Conservation (phyloP, 2,329 filamentous ascomycete genomes). For the Aspergillus arachidicola region DNA sequence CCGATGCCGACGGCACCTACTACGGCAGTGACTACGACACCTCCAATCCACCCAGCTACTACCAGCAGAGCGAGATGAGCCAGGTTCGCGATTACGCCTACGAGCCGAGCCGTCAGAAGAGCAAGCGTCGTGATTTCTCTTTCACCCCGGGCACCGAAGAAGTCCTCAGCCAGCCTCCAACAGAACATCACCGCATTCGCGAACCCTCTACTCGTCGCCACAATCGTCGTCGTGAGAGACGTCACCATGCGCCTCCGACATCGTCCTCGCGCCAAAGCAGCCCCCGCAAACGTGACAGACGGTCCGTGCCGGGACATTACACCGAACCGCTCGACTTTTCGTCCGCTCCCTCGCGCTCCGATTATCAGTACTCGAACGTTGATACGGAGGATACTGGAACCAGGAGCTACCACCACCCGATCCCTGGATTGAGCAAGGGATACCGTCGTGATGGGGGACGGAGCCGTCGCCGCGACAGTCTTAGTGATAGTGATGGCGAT, state of each 20-base stretch:
- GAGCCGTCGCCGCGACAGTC: constrained; percentile 53
- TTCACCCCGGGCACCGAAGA: constrained; percentile 54
- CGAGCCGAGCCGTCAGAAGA: constrained; percentile 27
- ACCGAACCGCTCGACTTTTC: constrained; percentile 49
- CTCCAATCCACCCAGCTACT: constrained; percentile 61
- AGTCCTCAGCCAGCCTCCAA: constrained; percentile 38
- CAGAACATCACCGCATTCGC: constrained; percentile 34
- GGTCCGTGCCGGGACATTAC: constrained; percentile 43
- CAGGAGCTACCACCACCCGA: constrained; percentile 59
- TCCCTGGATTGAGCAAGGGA: constrained; percentile 55
- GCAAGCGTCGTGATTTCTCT: constrained; percentile 47
- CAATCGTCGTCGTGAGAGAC: constrained; percentile 34
- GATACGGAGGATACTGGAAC: constrained; percentile 51
- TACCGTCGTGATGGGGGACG: constrained; percentile 41
- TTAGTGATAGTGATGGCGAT: constrained; percentile 56
- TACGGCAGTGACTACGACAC: constrained; percentile 73
- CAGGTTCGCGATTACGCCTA: constrained; percentile 49
- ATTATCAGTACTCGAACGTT: constrained; percentile 46
- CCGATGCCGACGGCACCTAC: constrained; percentile 77
- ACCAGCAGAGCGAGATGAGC: constrained; percentile 50
- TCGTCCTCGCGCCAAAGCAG: constrained; percentile 39
- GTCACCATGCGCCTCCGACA: constrained; percentile 25
- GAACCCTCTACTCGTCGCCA: constrained; percentile 34
- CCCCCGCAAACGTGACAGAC: constrained; percentile 39
- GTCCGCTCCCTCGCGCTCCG: constrained; percentile 38